Base-by-base conservation (phyloP, 2,329 filamentous ascomycete species). In the Colletotrichum theobromicola region DNA sequence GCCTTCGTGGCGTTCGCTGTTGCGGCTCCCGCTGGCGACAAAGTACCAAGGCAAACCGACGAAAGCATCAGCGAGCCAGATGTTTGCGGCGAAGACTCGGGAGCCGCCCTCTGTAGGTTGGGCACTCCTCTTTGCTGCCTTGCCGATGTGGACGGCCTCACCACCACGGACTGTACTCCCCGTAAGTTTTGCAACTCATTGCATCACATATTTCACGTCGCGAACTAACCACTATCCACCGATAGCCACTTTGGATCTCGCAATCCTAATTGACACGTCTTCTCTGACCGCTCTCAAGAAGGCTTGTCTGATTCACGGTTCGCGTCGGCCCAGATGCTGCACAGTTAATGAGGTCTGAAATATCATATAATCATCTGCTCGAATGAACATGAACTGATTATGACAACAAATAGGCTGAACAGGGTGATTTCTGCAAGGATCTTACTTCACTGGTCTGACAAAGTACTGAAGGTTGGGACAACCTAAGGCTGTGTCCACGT, bases 401-500 rank as follows among this genome's bases (percentile, higher is more conserved):
- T 2, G 24, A 1, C 2, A 7, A 53, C 2, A 8, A 24, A 3
- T 4, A 65, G 37, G 62, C 16, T 4, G 62, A 42, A 7, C 24
- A 53, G 2, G 12, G 26, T 10, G 1, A 7, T 12, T 53, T 65
- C 5, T 32, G 53, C 24, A 9, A 57, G 53, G 53, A 50, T 12
- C 10, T 50, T 4, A 24, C 42, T 46, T 46, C 42, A 9, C n/a
- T n/a, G 42, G 10, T 13, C n/a, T 46, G 42, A 46, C 7, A 5
- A 21, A 42, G 3, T 5, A 2, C n/a, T 42, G 8, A 10, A n/a
- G 18, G 16, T 10, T 42, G 0, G n/a, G 8, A 42, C 37, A 0
- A n/a, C 4, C 0, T 18, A 3, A 8, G 4, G n/a, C 2, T n/a
- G 37, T n/a, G 0, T 42, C 0, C 4, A 42, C 5, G n/a, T n/a